These are phyloP conservation scores for Melastoma candidum DNA, from an alignment of 441 rosid species.

Conservation along the genomic window DNA sequence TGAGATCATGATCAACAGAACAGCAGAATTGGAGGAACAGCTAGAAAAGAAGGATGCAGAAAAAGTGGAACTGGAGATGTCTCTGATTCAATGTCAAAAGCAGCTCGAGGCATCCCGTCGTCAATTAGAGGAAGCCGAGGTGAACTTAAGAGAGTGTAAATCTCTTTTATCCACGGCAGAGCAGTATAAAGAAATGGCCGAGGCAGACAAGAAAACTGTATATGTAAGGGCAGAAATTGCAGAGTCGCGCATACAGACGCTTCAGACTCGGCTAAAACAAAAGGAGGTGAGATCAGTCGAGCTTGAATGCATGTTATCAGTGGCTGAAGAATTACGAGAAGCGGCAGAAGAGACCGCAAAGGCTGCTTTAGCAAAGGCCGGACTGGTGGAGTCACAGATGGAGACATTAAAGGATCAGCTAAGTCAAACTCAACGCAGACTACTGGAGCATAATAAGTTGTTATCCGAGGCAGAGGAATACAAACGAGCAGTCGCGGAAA, in stretches of 20 bases:
- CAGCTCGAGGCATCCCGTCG: slow-evolving; percentile 28
- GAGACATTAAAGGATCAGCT: slow-evolving; percentile 27
- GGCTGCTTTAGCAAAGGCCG: slow-evolving; percentile 33
- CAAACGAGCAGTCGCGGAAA: slow-evolving; percentile 44
- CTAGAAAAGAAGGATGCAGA: slow-evolving; percentile 50
- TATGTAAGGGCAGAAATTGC: slow-evolving; percentile 33
- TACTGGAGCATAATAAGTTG: slow-evolving; percentile 35
- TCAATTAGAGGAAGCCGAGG: slow-evolving; percentile 34
- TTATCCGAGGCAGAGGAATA: slow-evolving; percentile 38
- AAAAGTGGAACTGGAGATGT: slow-evolving; percentile 39
- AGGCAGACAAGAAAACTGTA: slow-evolving; percentile 36
- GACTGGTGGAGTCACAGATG: slow-evolving; percentile 40
- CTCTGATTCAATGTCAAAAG: slow-evolving; percentile 33
- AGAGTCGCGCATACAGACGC: slow-evolving; percentile 37
- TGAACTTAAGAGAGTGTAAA: slow-evolving; percentile 33
- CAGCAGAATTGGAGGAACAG: slow-evolving; percentile 50
- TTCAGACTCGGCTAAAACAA: slow-evolving; percentile 31
- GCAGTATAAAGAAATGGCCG: slow-evolving; percentile 44
- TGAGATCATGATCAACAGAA: slow-evolving; percentile 32
- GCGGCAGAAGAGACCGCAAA: slow-evolving; percentile 44
- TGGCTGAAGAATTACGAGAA: slow-evolving; percentile 37
- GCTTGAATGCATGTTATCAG: slow-evolving; percentile 36
- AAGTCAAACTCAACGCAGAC: slow-evolving; percentile 31
- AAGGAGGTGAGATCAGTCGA: slow-evolving; percentile 32
- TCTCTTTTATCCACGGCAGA: slow-evolving; percentile 36